These are phyloP conservation scores for Nymphaea thermarum DNA, from an alignment of 164 flowering plant genomes.

Conservation along the genomic window DNA sequence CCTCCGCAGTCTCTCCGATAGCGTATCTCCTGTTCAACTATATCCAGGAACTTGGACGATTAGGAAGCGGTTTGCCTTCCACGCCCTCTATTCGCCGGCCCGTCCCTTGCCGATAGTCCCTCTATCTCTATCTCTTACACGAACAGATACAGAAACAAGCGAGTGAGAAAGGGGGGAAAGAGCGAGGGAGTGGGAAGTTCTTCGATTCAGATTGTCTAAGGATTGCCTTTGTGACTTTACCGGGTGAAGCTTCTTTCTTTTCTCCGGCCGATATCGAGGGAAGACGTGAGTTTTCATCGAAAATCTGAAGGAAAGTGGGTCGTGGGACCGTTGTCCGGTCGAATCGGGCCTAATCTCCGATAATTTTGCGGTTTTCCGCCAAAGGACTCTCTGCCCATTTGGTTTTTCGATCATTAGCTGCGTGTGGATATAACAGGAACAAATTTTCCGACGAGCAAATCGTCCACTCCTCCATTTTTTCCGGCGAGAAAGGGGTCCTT, in stretches of 20 bases:
- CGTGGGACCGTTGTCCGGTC: neutral
- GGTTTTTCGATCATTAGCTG: neutral
- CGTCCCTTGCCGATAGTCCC: neutral
- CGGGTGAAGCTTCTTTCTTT: neutral
- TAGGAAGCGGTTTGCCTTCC: neutral
- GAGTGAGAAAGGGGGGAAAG: neutral
- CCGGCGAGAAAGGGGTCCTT: neutral
- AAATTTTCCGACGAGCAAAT: too few species aligned
- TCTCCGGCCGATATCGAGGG: neutral
- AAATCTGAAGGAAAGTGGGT: neutral
- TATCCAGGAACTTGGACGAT: too few species aligned
- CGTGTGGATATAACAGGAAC: neutral
- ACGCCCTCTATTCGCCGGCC: neutral
- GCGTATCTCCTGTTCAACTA: too few species aligned
- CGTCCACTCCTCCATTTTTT: neutral
- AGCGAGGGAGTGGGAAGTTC: too few species aligned
- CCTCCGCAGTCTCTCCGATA: too few species aligned
- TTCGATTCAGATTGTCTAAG: too few species aligned
- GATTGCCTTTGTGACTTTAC: neutral
- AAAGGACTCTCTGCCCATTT: neutral
- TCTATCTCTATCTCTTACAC: neutral
- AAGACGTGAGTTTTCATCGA: too few species aligned
- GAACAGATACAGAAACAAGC: neutral
- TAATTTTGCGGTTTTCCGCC: neutral
- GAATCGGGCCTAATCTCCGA: neutral